Evolutionary conservation across 2,329 filamentous ascomycete species (phyloP).

Genomic region (Cordyceps cicadae): DNA sequence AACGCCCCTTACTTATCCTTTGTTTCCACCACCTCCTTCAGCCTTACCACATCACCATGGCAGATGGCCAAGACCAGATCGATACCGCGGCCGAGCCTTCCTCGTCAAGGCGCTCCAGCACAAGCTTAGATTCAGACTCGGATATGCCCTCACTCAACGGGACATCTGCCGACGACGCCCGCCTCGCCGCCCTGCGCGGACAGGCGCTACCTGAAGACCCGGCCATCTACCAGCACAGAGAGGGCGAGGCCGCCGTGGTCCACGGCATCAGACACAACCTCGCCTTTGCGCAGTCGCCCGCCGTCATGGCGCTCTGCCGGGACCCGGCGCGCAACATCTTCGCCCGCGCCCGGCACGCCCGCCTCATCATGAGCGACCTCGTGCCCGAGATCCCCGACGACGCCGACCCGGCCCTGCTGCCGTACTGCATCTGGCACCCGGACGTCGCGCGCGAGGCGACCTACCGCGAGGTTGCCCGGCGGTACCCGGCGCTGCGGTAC

Average conservation of each 20-base stretch:
- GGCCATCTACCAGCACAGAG: too few species aligned
- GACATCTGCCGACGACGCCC: too few species aligned
- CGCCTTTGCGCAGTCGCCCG: background rate
- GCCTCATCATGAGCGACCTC: conserved; percentile 26
- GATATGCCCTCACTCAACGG: too few species aligned
- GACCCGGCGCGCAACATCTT: background rate
- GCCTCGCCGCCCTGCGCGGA: too few species aligned
- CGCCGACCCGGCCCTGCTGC: conserved; percentile 12
- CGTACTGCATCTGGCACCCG: conserved; percentile 34
- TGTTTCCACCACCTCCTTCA: too few species aligned
- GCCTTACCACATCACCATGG: too few species aligned
- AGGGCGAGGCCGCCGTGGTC: background rate
- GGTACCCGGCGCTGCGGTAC: conserved; percentile 28
- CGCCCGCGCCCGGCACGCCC: conserved; percentile 19
- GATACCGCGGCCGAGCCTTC: too few species aligned
- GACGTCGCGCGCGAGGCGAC: conserved; percentile 27
- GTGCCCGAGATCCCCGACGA: conserved; percentile 21
- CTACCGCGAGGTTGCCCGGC: conserved; percentile 23
- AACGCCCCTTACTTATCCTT: too few species aligned
- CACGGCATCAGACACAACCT: background rate
- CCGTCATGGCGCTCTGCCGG: background rate
- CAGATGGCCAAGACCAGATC: too few species aligned
- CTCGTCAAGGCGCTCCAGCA: too few species aligned
- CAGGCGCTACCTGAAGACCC: too few species aligned
- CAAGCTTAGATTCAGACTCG: too few species aligned